Base-by-base conservation (phyloP, 1,139 yeast species). In the Yamadazyma epiphylla region DNA sequence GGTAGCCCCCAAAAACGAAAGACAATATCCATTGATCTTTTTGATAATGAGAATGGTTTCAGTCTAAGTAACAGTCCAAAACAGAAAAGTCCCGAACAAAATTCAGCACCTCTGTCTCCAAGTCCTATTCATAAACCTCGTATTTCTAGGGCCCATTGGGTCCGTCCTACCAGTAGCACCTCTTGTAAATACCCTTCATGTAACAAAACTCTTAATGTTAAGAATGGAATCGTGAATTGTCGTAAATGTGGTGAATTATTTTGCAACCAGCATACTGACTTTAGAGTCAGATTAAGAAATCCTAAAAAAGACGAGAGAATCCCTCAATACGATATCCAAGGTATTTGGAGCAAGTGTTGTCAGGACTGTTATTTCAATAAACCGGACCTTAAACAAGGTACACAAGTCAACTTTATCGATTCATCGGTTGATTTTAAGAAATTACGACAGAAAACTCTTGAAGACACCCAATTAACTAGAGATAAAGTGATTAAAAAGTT, bases 341-440 rank as follows among this genome's bases (percentile, higher is more conserved):
- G 94, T 0, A 56, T 64, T 4, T 82, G 91, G 91, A 65, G 79
- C 29, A 62, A 81, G 27, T 81, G 86, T 37, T 88, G 96, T 51
- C 60, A 67, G 24, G 43, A 44, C 1, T 88, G 96, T 51, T 84
- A 70, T 49, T 49, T 51, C 22, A 41, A 53, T 2, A 74, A 79
- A 36, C 80, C 82, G 3, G 83, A 82, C 4, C 69, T 78, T 45
- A 47, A 52, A 12, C 71, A 62, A 32, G 64, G 63, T 3, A 55
- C 61, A 0, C 41, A 38, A 15, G 42, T 44, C 2, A 51, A 54
- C 23, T 78, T 76, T 0, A 36, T 46, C 1, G 86, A 84, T 45
- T 43, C 68, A 22, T 75, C 86, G 0, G 33, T 22, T 0, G 40
- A 38, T 0, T 88, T 82, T 45, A 34, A 32, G 4, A 27, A 30